Base-by-base conservation (phyloP, 805 yeast species). In the Komagataella populi region DNA sequence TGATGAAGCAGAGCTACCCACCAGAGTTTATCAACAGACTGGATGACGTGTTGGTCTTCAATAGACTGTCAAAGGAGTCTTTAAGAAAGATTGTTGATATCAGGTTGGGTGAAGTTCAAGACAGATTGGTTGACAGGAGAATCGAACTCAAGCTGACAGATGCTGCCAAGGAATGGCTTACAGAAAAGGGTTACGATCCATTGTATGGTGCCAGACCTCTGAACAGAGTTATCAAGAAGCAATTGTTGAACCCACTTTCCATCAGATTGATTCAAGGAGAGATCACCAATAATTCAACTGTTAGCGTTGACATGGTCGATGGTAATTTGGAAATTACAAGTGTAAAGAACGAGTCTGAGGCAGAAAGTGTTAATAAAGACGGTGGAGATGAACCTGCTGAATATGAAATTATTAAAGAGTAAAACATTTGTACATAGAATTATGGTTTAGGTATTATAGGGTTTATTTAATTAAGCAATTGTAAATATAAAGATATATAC, bases 21-120 rank as follows among this genome's bases (percentile, higher is more conserved):
- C 99, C 99, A 0, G 99, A 93, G 66, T 93, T 93, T 60, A 76
- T 93, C 63, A 93, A 93, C 66, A 82, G 99, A 64, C 77, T 93
- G 59, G 98, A 93, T 62, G 98, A 93, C 56, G 80, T 88, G n/a
- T 72, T 93, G 16, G 89, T 93, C 2, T 93, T 93, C 74, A 93
- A 93, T 71, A 80, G 96, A 61, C 72, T 93, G 23, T 84, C 96
- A 2, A 86, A 83, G 62, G 63, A 66, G 2, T 87, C 95, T 1
- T 72, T 93, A 56, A 72, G 83, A 56, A 77, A 77, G 49, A 93
- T 93, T 57, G 91, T 93, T 50, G 91, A 90, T 54, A 83, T 93
- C 55, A 77, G 99, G 56, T 70, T 93, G 46, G 66, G 70, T 20
- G 99, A 93, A 64, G 82, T 93, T 30, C 86, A 81, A 57, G 87